A percentile compares a stretch with the other conserved stretches of the same genome.
Evolutionary conservation across 2,329 filamentous ascomycete genomes (phyloP).

Genomic region (Ophiostoma perfectum): DNA sequence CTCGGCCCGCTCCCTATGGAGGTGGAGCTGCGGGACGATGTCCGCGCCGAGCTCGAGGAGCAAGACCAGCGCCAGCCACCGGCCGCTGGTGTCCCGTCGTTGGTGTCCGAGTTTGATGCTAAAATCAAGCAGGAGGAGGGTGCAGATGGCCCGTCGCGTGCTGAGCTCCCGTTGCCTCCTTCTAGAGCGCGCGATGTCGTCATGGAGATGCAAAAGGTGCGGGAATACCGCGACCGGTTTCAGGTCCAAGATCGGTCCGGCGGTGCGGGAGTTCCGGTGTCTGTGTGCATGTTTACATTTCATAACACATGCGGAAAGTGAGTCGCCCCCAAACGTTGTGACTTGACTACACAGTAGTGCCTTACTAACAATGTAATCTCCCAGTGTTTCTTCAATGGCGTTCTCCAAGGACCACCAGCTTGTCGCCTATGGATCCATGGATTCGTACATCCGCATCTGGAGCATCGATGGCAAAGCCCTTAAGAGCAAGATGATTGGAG

Average conservation of each 20-base stretch:
- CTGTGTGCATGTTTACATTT: constrained; percentile 96
- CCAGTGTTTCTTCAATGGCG: constrained; percentile 82
- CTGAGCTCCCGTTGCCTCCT: constrained; percentile 78
- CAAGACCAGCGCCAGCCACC: constrained; percentile 76
- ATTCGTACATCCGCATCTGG: constrained; percentile 96
- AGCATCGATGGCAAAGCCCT: constrained; percentile 80
- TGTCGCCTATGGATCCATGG: constrained; percentile 81
- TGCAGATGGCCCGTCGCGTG: constrained; percentile 71
- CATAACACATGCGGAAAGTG: constrained; percentile 92
- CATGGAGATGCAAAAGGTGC: constrained; percentile 89
- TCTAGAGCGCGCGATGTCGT: constrained; percentile 85
- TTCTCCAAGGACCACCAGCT: constrained; percentile 88
- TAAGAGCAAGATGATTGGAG: constrained; percentile 56
- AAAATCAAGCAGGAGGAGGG: constrained; percentile 86
- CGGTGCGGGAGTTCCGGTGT: constrained; percentile 75
- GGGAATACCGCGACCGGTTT: constrained; percentile 88
- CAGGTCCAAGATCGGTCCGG: constrained; percentile 79
- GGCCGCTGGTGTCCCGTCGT: constrained; percentile 59
- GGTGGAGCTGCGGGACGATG: constrained; percentile 71
- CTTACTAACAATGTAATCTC: neutral
- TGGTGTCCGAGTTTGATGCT: constrained; percentile 83
- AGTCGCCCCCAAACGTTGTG: constrained; percentile 32
- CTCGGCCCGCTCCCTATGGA: constrained; percentile 84
- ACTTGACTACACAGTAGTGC: neutral
- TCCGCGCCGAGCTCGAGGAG: constrained; percentile 80